These are phyloP conservation scores for Bolboschoenoplectus hybrid DNA, from an alignment of 202 grass and related monocot genomes.

Conservation along the genomic window DNA sequence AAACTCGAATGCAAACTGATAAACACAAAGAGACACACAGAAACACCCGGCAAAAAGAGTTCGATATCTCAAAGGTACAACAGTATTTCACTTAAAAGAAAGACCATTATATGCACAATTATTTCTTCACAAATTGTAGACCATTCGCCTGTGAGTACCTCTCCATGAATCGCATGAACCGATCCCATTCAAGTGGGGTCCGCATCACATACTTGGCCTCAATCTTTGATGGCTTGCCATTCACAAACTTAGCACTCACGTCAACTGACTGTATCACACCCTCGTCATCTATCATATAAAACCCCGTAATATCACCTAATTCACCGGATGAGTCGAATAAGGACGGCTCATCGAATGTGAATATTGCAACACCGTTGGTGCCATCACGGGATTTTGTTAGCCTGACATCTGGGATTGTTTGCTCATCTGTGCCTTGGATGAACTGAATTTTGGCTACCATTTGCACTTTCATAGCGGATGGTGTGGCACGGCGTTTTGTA, in stretches of 20 bases:
- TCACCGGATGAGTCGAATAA: constrained; percentile 89
- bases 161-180: constrained; percentile 99
- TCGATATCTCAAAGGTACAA: constrained; percentile 22
- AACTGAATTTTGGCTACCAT: constrained; percentile 79
- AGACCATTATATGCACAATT: constrained; percentile 25
- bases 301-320: constrained; percentile 78
- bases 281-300: constrained; percentile 92
- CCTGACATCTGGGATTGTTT: constrained; percentile 76
- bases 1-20: background rate
- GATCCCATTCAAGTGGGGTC: constrained; percentile 71
- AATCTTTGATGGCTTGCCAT: constrained; percentile 71
- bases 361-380: constrained; percentile 70
- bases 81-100: constrained; percentile 20
- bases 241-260: constrained; percentile 85
- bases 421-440: constrained; percentile 81
- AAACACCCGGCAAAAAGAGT: background rate
- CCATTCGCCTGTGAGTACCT: constrained; percentile 94
- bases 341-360: constrained; percentile 69
- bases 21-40: background rate
- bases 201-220: constrained; percentile 99
- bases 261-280: constrained; percentile 76
- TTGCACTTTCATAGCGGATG: constrained; percentile 39
- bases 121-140: constrained; percentile 94
- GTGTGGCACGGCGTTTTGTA: background rate
- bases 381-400: constrained; percentile 83